Evolutionary conservation across 1,139 yeast species (phyloP), one percentile per base, ranked within the genome.

Genomic region (Suhomyces atakaporum): DNA sequence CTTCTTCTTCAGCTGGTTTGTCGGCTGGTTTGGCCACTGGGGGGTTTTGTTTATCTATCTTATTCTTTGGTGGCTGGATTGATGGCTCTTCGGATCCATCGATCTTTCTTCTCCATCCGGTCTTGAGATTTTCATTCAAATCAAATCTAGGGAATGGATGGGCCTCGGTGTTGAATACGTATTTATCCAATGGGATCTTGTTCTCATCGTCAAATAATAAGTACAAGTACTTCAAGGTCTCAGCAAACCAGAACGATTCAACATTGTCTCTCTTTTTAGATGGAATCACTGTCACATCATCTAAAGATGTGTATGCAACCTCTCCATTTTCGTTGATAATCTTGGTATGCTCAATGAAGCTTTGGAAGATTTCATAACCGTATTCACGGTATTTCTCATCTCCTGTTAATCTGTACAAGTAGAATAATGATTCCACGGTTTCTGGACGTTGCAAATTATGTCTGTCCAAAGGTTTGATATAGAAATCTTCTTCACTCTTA

Each of bases 231-330:
- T 90, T 90, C 55, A 90, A 74, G 1, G 97, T 90, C 60, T 90
- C 97, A 0, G 96, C 90, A 40, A 87, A 69, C 97, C 97, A 90
- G 69, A 88, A 88, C 11, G 95, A 83, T 60, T 90, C 97, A 75
- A 87, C 78, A 54, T 87, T 87, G 61, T 90, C 95, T 37, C 76
- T 64, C 46, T 57, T 61, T 22, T 56, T 60, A 1, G 79, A 66
- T 7, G 86, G 80, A 11, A 77, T 71, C 2, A 51, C 46, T 2
- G 79, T 69, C 33, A 88, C 95, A 54, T 86, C 86, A 35, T 73
- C 68, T 46, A 90, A 62, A 5, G 86, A 77, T 1, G 88, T 73
- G 60, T 80, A 89, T 3, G 89, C 74, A 5, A 66, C 62, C 38
- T 66, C 75, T 5, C 86, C 84, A 20, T 74, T 75, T 3, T 62